A percentile compares a stretch with the other conserved stretches of the same genome.
Conservation (phyloP, 2,329 filamentous ascomycete species). For the Cercospora berteroae region DNA sequence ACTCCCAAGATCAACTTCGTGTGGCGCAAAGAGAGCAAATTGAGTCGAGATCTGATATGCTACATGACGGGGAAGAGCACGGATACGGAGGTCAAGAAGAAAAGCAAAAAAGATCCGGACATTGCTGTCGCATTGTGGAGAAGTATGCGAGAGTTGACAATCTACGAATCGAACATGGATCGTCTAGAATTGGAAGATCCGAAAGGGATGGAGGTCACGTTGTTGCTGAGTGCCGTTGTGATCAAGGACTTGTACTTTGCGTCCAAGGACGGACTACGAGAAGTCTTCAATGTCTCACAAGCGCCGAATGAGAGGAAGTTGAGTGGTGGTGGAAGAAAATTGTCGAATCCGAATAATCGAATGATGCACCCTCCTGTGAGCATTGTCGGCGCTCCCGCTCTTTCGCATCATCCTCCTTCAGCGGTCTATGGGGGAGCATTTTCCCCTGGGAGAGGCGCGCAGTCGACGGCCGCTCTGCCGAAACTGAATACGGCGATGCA, state of each 20-base stretch:
- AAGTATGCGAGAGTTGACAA: slow-evolving; percentile 70
- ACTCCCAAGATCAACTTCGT: slow-evolving; percentile 76
- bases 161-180: slow-evolving; percentile 91
- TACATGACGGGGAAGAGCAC: slow-evolving; percentile 77
- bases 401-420: slow-evolving; percentile 21
- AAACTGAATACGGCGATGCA: slow-evolving; percentile 3
- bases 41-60: slow-evolving; percentile 85
- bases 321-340: slow-evolving; percentile 27
- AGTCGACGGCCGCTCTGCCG: neutral
- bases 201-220: slow-evolving; percentile 84
- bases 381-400: slow-evolving; percentile 23
- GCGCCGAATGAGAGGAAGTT: slow-evolving; percentile 35
- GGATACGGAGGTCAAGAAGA: slow-evolving; percentile 67
- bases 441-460: neutral
- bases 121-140: slow-evolving; percentile 91
- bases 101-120: slow-evolving; percentile 67
- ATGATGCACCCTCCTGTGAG: slow-evolving; percentile 18
- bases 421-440: slow-evolving; percentile 5
- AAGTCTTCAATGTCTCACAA: slow-evolving; percentile 74
- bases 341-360: slow-evolving; percentile 28
- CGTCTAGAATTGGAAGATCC: slow-evolving; percentile 90
- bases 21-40: slow-evolving; percentile 84
- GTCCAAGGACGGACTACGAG: slow-evolving; percentile 56
- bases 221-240: slow-evolving; percentile 61
- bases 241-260: slow-evolving; percentile 62